Conservation (phyloP, 2,329 filamentous ascomycete genomes). For the Neonectria punicea region DNA sequence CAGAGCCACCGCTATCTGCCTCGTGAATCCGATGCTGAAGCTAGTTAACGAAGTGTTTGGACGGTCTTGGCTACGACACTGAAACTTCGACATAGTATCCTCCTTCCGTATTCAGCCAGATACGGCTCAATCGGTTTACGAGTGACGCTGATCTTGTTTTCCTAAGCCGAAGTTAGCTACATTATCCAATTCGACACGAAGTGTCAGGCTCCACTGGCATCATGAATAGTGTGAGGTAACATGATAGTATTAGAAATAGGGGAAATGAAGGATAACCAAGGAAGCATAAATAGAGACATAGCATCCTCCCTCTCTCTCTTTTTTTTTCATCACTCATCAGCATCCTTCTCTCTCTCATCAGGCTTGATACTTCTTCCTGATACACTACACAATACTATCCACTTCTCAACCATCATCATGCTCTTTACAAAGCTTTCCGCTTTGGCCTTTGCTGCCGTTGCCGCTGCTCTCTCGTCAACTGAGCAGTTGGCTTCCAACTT, state of each 20-base stretch:
- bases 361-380: not conserved
- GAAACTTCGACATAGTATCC: too few relatives aligned
- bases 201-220: not conserved
- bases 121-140: too few relatives aligned
- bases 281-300: not conserved
- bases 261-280: not conserved
- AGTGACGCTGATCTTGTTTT: not conserved
- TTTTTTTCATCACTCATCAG: not conserved
- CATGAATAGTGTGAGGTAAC: not conserved
- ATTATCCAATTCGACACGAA: not conserved
- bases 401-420: constrained; percentile 8
- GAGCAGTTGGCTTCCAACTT: constrained; percentile 9
- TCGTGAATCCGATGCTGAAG: too few relatives aligned
- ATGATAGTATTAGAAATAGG: not conserved
- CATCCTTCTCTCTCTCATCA: not conserved
- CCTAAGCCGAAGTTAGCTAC: not conserved
- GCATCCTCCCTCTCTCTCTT: not conserved
- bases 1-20: too few relatives aligned
- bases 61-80: too few relatives aligned
- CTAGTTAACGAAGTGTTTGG: too few relatives aligned
- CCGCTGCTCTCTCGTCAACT: not conserved
- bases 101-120: too few relatives aligned
- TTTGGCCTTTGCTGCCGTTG: constrained; percentile 9
- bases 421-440: constrained; percentile 7
- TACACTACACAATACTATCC: not conserved